Conservation (phyloP, 768 basidiomycete species). For the Clavaria fumosa region DNA sequence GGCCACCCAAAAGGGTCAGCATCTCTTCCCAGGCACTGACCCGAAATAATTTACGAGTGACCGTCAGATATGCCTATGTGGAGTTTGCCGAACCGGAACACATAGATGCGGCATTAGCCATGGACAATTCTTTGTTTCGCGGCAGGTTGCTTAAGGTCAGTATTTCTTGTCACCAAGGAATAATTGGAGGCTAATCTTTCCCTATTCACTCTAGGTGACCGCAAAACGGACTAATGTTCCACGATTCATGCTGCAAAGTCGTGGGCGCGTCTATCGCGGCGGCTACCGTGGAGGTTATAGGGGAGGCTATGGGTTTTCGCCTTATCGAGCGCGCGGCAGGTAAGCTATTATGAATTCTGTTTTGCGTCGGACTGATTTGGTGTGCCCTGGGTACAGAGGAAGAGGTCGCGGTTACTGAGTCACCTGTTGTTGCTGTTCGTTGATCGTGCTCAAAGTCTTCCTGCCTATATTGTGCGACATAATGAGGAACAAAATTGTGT, state of each 20-base stretch:
- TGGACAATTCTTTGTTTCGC: constrained; percentile 94
- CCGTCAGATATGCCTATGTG: constrained; percentile 54
- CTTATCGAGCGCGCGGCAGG: constrained; percentile 65
- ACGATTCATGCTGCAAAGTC: constrained; percentile 74
- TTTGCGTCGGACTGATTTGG: not conserved
- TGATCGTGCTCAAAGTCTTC: too few relatives aligned
- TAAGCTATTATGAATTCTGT: constrained; percentile 20
- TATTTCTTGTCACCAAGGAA: constrained; percentile 1
- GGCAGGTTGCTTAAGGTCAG: constrained; percentile 81
- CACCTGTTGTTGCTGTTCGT: too few relatives aligned
- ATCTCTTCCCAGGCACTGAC: constrained; percentile 3
- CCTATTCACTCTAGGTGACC: constrained; percentile 47
- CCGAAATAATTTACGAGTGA: constrained; percentile 5
- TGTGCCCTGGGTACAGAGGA: constrained; percentile 28
- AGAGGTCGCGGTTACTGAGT: constrained; percentile 60
- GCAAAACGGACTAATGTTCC: constrained; percentile 94
- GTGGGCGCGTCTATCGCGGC: constrained; percentile 47
- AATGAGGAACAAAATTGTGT: too few relatives aligned
- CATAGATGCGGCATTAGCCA: constrained; percentile 77
- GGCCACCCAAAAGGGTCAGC: constrained; percentile 94
- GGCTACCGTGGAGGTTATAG: constrained; percentile 36
- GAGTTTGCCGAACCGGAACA: constrained; percentile 92
- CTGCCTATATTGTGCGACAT: too few relatives aligned
- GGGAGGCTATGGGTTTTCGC: constrained; percentile 37
- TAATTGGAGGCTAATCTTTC: too few relatives aligned